Base-by-base conservation (phyloP, 2,329 filamentous ascomycete genomes). In the Fusarium sarcochroum region DNA sequence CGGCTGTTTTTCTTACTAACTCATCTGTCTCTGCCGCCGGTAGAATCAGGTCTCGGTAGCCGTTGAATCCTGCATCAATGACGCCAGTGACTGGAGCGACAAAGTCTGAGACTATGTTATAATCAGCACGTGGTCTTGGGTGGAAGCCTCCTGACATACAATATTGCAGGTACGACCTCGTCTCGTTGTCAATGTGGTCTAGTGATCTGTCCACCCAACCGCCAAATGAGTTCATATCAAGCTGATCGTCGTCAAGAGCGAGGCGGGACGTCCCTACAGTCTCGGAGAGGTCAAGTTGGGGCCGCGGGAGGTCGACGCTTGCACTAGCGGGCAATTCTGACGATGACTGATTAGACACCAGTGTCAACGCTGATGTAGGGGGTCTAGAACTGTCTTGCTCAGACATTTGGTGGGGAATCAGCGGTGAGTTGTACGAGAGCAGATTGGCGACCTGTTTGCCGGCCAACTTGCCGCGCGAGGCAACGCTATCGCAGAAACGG, bases 51-150 rank as follows among this genome's bases (percentile, higher is more conserved):
- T 63, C 59, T 27, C 59, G 59, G n/a, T 63, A 63, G 3, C 59
- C 59, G 21, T 63, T 63, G 37, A 63, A 63, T 14, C 59, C 59
- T 7, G 47, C 42, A 20, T 63, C 49, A 21, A 63, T 63, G n/a
- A 63, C 59, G 13, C 54, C 47, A 4, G 49, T 58, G 27, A 53
- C 52, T 7, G 48, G 59, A 25, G 59, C 59, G 7, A 63, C 37
- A n/a, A 58, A 37, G 7, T 58, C 48, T 1, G 59, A 63, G 49
- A 63, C 59, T 63, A n/a, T 13, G 4, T 14, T 4, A 17, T 6
- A 20, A 42, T 34, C 15, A 34, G 32, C 5, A 5, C 6, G 32
- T 34, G 32, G 15, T 9, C 15, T 34, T 34, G 32, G 10, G 32
- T 11, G 15, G 5, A 9, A 15, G 6, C 32, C 32, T 34, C 11